Evolutionary conservation across 2,329 filamentous ascomycete species (phyloP).

Genomic region (Colletotrichum eremochloae): DNA sequence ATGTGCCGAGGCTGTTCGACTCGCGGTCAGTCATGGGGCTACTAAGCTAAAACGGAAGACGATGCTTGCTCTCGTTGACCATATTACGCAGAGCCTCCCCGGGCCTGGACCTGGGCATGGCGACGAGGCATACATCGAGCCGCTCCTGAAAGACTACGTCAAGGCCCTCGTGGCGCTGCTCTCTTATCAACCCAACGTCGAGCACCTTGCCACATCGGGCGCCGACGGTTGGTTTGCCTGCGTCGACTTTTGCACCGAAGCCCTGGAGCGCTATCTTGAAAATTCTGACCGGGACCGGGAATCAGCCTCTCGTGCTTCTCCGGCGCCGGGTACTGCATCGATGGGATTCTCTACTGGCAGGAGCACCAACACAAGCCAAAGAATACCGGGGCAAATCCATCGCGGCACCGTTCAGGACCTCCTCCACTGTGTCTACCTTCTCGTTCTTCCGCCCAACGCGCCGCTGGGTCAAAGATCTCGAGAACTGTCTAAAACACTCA

Average conservation of each 20-base stretch:
- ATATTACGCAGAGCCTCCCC: slow-evolving; percentile 82
- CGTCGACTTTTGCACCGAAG: slow-evolving; percentile 77
- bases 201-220: slow-evolving; percentile 74
- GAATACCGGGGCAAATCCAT: slow-evolving; percentile 44
- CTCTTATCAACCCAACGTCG: slow-evolving; percentile 80
- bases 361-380: slow-evolving; percentile 37
- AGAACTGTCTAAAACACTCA: slow-evolving; percentile 67
- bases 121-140: slow-evolving; percentile 73
- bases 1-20: slow-evolving; percentile 79
- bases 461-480: slow-evolving; percentile 71
- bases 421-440: slow-evolving; percentile 74
- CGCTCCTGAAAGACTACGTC: slow-evolving; percentile 81
- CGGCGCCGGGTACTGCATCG: slow-evolving; percentile 55
- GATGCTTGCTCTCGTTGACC: slow-evolving; percentile 81
- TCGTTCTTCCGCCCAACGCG: slow-evolving; percentile 76
- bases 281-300: slow-evolving; percentile 57
- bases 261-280: slow-evolving; percentile 68
- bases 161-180: slow-evolving; percentile 81
- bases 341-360: slow-evolving; percentile 49
- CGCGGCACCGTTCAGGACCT: slow-evolving; percentile 59
- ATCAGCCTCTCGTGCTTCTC: slow-evolving; percentile 59
- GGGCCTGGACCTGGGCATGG: slow-evolving; percentile 61
- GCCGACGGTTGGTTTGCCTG: slow-evolving; percentile 76
- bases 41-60: slow-evolving; percentile 80
- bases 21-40: slow-evolving; percentile 78